These are phyloP conservation scores for Harringtonia aguacate DNA, from an alignment of 2,329 filamentous ascomycete species.

Conservation along the genomic window DNA sequence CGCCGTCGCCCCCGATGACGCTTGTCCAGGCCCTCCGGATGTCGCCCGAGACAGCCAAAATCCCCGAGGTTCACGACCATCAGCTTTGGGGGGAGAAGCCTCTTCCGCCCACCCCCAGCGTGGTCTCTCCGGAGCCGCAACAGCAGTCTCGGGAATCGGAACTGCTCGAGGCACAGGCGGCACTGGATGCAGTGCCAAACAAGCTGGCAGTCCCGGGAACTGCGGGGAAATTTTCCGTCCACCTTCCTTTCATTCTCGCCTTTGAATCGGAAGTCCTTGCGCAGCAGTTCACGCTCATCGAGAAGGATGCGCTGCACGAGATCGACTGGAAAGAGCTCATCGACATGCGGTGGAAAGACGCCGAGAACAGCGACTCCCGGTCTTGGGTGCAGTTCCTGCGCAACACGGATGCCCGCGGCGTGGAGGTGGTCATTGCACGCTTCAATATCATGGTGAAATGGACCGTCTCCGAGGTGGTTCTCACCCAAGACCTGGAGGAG, in stretches of 20 bases:
- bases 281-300: conserved; percentile 75
- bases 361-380: conserved; percentile 49
- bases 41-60: conserved; percentile 25
- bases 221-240: conserved; percentile 38
- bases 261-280: conserved; percentile 71
- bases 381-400: conserved; percentile 78
- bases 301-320: conserved; percentile 76
- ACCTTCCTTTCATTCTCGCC: conserved; percentile 70
- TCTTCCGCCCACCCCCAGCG: conserved; percentile 39
- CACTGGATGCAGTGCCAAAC: too few species aligned
- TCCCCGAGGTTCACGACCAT: conserved; percentile 28
- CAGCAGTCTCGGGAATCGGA: not conserved
- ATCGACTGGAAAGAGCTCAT: conserved; percentile 84
- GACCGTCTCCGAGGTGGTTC: conserved; percentile 68
- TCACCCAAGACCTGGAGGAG: conserved; percentile 62
- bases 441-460: conserved; percentile 88
- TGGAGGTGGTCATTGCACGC: conserved; percentile 74
- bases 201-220: too few species aligned
- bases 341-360: conserved; percentile 71
- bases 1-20: conserved; percentile 36
- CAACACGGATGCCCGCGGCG: conserved; percentile 59
- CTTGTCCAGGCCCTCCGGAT: conserved; percentile 35
- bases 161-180: too few species aligned
- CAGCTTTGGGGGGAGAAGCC: conserved; percentile 33
- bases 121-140: too few species aligned